Conservation (phyloP, 208 protist species). For the Leishmania arabica region DNA sequence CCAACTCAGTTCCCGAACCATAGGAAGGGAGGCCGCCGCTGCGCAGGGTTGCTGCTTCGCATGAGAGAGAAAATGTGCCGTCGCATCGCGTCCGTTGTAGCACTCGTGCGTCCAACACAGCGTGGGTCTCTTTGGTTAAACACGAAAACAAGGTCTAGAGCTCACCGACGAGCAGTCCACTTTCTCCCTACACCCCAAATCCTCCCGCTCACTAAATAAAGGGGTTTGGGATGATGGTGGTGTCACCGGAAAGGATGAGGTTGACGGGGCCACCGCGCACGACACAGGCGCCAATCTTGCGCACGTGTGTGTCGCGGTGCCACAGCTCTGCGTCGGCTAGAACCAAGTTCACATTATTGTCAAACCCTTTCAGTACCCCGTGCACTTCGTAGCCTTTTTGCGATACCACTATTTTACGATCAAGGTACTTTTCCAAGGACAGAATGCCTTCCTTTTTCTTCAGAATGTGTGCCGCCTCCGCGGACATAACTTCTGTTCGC, state of each 20-base stretch:
- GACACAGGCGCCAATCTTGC: slow-evolving; percentile 69
- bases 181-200: too few relatives aligned
- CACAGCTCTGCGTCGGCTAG: slow-evolving; percentile 77
- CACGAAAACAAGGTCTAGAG: too few relatives aligned
- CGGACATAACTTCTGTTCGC: slow-evolving; percentile 37
- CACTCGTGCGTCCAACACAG: too few relatives aligned
- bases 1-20: too few relatives aligned
- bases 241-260: slow-evolving; percentile 69
- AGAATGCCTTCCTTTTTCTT: slow-evolving; percentile 82
- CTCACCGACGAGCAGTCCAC: too few relatives aligned
- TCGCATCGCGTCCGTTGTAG: too few relatives aligned
- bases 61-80: too few relatives aligned
- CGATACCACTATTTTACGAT: slow-evolving; percentile 60
- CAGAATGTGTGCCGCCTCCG: slow-evolving; percentile 69
- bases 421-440: slow-evolving; percentile 74
- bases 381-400: slow-evolving; percentile 52
- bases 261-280: slow-evolving; percentile 67
- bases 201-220: slow-evolving; percentile 4
- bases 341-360: slow-evolving; percentile 86
- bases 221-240: slow-evolving; percentile 37
- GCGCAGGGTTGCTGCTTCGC: too few relatives aligned
- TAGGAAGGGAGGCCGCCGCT: too few relatives aligned
- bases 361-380: slow-evolving; percentile 85
- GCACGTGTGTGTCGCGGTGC: slow-evolving; percentile 38
- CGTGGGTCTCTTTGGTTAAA: too few relatives aligned